Conservation (phyloP, 2,329 filamentous ascomycete species). For the Sporothrix euskadiensis region DNA sequence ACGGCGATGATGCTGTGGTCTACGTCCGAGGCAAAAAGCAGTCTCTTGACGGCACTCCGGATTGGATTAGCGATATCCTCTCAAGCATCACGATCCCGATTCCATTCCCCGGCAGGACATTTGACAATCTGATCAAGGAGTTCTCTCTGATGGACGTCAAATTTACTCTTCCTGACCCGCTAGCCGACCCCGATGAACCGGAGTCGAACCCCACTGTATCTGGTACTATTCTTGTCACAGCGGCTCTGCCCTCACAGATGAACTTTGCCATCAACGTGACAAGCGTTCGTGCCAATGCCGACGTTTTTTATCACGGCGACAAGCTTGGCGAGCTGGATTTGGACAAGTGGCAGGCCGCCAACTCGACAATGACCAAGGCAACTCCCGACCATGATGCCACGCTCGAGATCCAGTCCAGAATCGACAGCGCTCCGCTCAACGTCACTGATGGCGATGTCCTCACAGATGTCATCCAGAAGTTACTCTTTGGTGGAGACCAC, state of each 20-base stretch:
- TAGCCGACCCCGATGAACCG: constrained; percentile 72
- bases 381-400: constrained; percentile 58
- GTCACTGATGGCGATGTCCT: constrained; percentile 81
- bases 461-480: constrained; percentile 73
- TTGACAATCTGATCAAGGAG: constrained; percentile 82
- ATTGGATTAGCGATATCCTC: constrained; percentile 79
- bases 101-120: constrained; percentile 76
- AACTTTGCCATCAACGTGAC: constrained; percentile 81
- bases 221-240: constrained; percentile 76
- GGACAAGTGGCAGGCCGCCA: constrained; percentile 78
- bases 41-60: constrained; percentile 67
- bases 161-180: constrained; percentile 79
- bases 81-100: constrained; percentile 80
- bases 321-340: constrained; percentile 82
- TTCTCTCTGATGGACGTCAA: constrained; percentile 85
- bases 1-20: constrained; percentile 74
- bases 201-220: constrained; percentile 76
- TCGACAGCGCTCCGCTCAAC: constrained; percentile 76
- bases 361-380: constrained; percentile 68
- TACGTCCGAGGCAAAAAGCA: constrained; percentile 78
- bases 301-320: constrained; percentile 74
- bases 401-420: constrained; percentile 72
- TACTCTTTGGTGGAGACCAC: constrained; percentile 71
- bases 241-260: constrained; percentile 79
- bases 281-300: constrained; percentile 71